Evolutionary conservation across 257 asterid genomes (phyloP), one percentile per base, ranked within the genome.

Genomic region (Verbena officinalis): DNA sequence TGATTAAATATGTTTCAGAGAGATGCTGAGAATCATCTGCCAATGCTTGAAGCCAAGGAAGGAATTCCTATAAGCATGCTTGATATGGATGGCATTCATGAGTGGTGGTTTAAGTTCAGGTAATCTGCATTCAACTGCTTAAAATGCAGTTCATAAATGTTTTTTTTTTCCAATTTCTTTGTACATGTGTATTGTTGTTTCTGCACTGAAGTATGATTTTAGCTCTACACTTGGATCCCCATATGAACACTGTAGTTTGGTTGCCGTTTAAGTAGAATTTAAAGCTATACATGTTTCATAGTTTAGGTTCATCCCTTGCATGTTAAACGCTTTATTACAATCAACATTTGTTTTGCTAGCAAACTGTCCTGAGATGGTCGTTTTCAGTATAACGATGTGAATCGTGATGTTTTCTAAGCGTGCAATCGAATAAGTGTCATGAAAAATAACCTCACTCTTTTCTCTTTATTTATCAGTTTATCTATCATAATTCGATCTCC

Each of bases 51-150:
- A 10, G 1, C 78, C 50, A 83, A 83, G 78, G 83, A 83, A 60
- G 86, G 90, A 21, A 55, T 76, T 30, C 52, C 59, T 1, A 56
- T 83, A 9, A 40, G 66, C 74, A 80, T 83, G 90, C 73, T 71
- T 0, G 90, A 83, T 52, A 80, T 83, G 89, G 86, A 80, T 68
- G 89, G 83, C 56, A 66, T 65, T 44, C 86, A 75, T 4, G 79
- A 73, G 46, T 83, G 89, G 89, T 51, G 68, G 71, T 80, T 84
- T 78, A 83, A 81, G 70, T 83, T 50, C 84, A 80, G 86, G 88
- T 82, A 27, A 27, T 27, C 2, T 27, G 33, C 33, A 27, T 42
- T 14, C 46, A 36, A 36, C 8, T 7, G 40, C 36, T 30, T 7
- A 7, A 3, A 30, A 30, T 2, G 3, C 36, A 7, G 4, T 2